A percentile compares a stretch with the other conserved stretches of the same genome.
Conservation (phyloP, 768 basidiomycete genomes). For the Chlorophyllum brunneum region DNA sequence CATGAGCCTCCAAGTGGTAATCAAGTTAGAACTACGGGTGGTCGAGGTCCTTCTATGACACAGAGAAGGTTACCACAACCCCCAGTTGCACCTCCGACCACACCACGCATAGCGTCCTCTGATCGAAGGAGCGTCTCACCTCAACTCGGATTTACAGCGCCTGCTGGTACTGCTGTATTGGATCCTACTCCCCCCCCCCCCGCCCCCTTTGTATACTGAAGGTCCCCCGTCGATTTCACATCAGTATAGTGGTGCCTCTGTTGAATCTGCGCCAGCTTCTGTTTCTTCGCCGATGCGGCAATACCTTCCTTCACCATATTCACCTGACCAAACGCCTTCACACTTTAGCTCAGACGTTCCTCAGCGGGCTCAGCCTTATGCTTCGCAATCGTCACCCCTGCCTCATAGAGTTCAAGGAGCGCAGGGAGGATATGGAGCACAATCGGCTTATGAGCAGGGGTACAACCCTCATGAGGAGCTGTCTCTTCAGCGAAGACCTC, state of each 20-base stretch:
- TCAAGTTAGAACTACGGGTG: background rate
- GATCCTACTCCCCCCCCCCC: conserved; percentile 35
- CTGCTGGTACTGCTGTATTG: too few relatives aligned
- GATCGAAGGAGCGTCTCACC: conserved; percentile 22
- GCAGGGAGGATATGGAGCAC: background rate
- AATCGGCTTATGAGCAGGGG: background rate
- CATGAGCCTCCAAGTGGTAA: too few relatives aligned
- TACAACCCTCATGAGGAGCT: background rate
- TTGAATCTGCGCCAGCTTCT: conserved; percentile 11
- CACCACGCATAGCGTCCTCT: conserved; percentile 9
- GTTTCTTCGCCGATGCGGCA: background rate
- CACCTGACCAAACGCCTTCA: background rate
- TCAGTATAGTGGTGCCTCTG: conserved; percentile 14
- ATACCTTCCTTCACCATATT: background rate
- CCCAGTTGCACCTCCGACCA: conserved; percentile 1
- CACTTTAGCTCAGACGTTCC: too few relatives aligned
- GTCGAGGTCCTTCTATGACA: conserved; percentile 1
- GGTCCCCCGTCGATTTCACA: conserved; percentile 13
- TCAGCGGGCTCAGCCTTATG: background rate
- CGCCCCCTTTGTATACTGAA: conserved; percentile 35
- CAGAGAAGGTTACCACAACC: background rate
- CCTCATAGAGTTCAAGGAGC: too few relatives aligned
- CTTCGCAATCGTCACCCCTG: background rate
- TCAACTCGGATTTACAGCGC: conserved; percentile 36
- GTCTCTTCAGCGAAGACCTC: too few relatives aligned